phyloP scores from a whole-genome alignment of 1,284 basidiomycete genomes.

The Apiotrichum gracile region DNA sequence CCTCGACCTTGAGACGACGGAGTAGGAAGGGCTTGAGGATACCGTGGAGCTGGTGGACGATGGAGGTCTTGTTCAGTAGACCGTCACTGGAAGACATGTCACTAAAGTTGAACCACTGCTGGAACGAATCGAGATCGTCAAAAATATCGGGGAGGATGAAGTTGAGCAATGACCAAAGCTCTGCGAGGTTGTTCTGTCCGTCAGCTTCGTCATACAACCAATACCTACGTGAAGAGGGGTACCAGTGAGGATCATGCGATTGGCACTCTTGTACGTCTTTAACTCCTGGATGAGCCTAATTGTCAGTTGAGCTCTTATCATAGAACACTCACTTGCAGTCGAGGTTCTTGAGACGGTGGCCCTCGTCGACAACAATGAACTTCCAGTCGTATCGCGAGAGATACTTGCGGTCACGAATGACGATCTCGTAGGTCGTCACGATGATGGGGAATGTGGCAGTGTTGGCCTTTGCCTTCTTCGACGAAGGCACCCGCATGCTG shows the following conservation, averaged over 20 bases:
- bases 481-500: constrained; percentile 29
- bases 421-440: constrained; percentile 88
- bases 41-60: constrained; percentile 77
- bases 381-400: constrained; percentile 73
- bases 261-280: constrained; percentile 77
- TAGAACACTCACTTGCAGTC: constrained; percentile 57
- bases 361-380: constrained; percentile 93
- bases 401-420: constrained; percentile 71
- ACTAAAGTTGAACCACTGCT: constrained; percentile 66
- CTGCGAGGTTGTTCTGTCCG: constrained; percentile 78
- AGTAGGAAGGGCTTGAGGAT: constrained; percentile 95
- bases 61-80: constrained; percentile 54
- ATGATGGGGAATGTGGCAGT: constrained; percentile 49
- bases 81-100: constrained; percentile 30
- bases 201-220: neutral
- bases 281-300: constrained; percentile 74
- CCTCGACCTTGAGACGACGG: constrained; percentile 83
- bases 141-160: constrained; percentile 92
- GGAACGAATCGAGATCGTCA: constrained; percentile 80
- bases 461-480: constrained; percentile 26
- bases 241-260: constrained; percentile 86
- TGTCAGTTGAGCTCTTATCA: neutral
- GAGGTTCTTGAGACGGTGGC: constrained; percentile 88
- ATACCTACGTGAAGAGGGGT: constrained; percentile 77
- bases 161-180: constrained; percentile 91